Evolutionary conservation across 805 yeast species (phyloP), one percentile per base, ranked within the genome.

Genomic region (Metschnikowia corniflorae): DNA sequence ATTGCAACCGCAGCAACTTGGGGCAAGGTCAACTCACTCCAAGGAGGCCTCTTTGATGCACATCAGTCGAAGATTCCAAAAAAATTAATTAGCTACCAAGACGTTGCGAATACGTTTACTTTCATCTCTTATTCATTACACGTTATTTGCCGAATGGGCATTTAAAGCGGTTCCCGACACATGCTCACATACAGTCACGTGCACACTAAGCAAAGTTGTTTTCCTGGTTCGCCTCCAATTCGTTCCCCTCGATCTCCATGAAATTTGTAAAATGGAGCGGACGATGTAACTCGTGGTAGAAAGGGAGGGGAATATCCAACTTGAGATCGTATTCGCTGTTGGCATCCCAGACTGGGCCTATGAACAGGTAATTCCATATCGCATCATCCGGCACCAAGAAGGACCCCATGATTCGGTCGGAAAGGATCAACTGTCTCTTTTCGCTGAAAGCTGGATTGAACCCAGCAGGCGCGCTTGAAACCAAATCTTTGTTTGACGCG

Each of bases 341-440:
- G 5, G 78, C 65, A 49, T 75, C 79, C 83, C 93, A 93, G 7
- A 84, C 76, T 1, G 93, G 81, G 2, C 96, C 93, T 63, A 86
- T 73, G 51, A 93, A 91, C 2, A 94, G 73, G 55, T 82, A 87
- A 58, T 93, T 93, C 99, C 99, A 93, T 20, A 87, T 56, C 39
- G 78, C 80, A 21, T 82, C 81, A 16, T 77, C 80, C 1, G 99
- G 99, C 1, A 87, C 94, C 59, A 86, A 57, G 60, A 86, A 89
- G 46, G 78, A 81, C 5, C 98, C 98, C 56, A 75, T 71, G 31
- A 86, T 71, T 40, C 80, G 69, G 43, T 80, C 91, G 0, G 96
- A 79, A 15, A 93, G 58, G 16, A 87, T 63, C 40, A 91, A 54
- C 50, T 88, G 96, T 4, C 82, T 72, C 48, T 70, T 71, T 25